Percentiles rank a stretch among this genome's conserved stretches.
These are phyloP conservation scores for Arthrobotrys conoides DNA, from an alignment of 2,329 filamentous ascomycete genomes.

Conservation along the genomic window DNA sequence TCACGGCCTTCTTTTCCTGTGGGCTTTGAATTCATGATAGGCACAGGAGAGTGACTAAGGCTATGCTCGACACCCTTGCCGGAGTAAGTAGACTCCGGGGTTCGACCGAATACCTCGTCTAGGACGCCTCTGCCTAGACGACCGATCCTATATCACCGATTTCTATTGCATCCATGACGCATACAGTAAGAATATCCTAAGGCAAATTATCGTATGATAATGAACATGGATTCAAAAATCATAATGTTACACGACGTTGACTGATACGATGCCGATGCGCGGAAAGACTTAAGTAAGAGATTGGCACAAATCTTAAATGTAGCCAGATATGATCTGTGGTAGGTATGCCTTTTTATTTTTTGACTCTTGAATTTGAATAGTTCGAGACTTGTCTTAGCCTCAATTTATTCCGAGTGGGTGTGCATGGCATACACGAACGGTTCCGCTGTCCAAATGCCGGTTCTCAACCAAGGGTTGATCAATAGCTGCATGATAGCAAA, in stretches of 20 bases:
- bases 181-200: neutral
- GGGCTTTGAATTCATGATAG: slow-evolving; percentile 6
- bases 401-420: slow-evolving; percentile 10
- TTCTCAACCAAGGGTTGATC: slow-evolving; percentile 18
- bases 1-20: slow-evolving; percentile 20
- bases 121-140: slow-evolving; percentile 22
- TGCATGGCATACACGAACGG: slow-evolving; percentile 40
- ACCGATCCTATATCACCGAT: slow-evolving; percentile 1
- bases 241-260: slow-evolving; percentile 12
- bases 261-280: slow-evolving; percentile 2
- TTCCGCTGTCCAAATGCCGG: slow-evolving; percentile 28
- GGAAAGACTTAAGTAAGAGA: neutral
- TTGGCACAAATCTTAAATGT: slow-evolving; percentile 11
- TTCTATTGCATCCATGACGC: neutral
- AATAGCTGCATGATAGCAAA: slow-evolving; percentile 45
- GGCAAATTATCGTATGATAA: slow-evolving; percentile 7
- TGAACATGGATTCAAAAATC: neutral
- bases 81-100: neutral
- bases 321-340: neutral
- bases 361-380: neutral
- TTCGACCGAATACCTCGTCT: slow-evolving; percentile 6
- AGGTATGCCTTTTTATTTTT: neutral
- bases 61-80: slow-evolving; percentile 28
- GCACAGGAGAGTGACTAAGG: slow-evolving; percentile 16
- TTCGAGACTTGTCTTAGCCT: slow-evolving; percentile 10